Conservation (phyloP, 1,284 basidiomycete genomes). For the Laetiporus sulphureus region DNA sequence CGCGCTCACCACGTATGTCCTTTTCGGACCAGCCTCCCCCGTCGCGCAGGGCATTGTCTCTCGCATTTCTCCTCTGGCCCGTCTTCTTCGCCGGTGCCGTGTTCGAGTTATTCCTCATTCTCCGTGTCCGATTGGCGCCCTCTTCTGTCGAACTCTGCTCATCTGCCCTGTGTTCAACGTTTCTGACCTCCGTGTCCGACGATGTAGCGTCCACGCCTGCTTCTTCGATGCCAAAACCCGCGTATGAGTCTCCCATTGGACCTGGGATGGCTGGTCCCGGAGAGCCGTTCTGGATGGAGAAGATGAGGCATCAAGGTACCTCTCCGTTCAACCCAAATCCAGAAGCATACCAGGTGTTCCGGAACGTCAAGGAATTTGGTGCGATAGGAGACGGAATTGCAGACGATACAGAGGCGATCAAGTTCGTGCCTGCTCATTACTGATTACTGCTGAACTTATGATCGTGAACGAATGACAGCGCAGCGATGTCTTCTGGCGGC, state of each 20-base stretch:
- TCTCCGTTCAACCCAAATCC: slow-evolving; percentile 51
- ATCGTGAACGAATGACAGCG: slow-evolving; percentile 24
- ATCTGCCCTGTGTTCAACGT: no score
- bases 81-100: no score
- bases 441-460: not conserved
- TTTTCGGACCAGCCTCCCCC: no score
- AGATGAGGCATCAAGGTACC: slow-evolving; percentile 59
- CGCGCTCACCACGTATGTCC: no score
- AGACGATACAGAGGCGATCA: slow-evolving; percentile 68
- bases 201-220: not conserved
- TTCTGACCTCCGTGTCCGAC: no score
- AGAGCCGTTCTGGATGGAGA: slow-evolving; percentile 68
- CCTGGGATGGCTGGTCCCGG: slow-evolving; percentile 43
- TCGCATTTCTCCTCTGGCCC: no score
- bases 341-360: slow-evolving; percentile 59
- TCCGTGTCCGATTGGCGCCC: no score
- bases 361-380: slow-evolving; percentile 63
- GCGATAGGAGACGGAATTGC: slow-evolving; percentile 63
- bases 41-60: no score
- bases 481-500: slow-evolving; percentile 47
- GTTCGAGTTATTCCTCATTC: no score
- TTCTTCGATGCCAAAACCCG: not conserved
- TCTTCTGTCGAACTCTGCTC: no score
- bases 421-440: slow-evolving; percentile 31
- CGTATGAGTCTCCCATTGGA: slow-evolving; percentile 24